Percentiles rank a stretch among this genome's conserved stretches.
phyloP scores from a whole-genome alignment of 1,139 yeast genomes.

The Candida smagusa region DNA sequence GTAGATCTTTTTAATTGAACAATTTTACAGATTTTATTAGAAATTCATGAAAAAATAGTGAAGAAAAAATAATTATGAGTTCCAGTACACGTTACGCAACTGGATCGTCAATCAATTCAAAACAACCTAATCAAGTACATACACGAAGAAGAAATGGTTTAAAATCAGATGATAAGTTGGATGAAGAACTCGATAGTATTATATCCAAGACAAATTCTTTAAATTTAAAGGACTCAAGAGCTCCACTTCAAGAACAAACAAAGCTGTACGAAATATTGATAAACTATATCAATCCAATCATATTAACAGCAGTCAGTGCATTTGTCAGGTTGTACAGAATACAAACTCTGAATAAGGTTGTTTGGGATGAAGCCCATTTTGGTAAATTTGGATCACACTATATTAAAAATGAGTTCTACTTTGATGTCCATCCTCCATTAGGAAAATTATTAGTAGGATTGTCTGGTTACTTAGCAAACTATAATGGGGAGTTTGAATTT shows the following conservation, averaged over 20 bases:
- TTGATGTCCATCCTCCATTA: constrained; percentile 78
- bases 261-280: constrained; percentile 12
- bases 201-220: constrained; percentile 13
- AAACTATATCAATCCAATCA: constrained; percentile 28
- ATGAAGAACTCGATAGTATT: constrained; percentile 12
- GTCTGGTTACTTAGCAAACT: constrained; percentile 65
- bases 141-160: constrained; percentile 1
- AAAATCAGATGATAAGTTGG: neutral
- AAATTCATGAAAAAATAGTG: neutral
- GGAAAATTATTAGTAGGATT: constrained; percentile 70
- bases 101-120: constrained; percentile 1
- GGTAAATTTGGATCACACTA: constrained; percentile 66
- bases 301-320: constrained; percentile 57
- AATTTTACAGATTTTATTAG: neutral
- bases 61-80: neutral
- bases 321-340: constrained; percentile 67
- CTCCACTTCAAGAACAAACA: neutral
- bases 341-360: constrained; percentile 60
- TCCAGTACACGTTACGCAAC: neutral
- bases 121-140: neutral
- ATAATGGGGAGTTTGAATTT: constrained; percentile 62
- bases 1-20: neutral
- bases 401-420: constrained; percentile 62
- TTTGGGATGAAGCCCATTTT: constrained; percentile 97
- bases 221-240: constrained; percentile 7